Percentiles rank a stretch among this genome's conserved stretches.
phyloP scores from a whole-genome alignment of 768 basidiomycete species.

The Suillus americanus region DNA sequence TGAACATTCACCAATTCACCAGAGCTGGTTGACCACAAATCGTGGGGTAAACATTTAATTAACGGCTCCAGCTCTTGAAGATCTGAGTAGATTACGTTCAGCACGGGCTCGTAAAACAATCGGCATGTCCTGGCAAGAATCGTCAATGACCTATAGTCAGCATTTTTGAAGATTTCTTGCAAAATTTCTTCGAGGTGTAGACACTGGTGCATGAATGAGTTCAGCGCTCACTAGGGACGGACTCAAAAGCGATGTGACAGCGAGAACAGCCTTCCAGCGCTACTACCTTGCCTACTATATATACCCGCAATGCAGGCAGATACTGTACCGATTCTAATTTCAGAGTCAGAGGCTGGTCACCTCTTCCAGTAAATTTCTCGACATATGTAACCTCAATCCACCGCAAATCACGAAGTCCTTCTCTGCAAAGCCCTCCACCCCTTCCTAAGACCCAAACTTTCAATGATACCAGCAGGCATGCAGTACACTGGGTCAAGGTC shows the following conservation, averaged over 20 bases:
- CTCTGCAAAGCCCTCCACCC: slow-evolving; percentile 33
- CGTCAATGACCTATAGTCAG: slow-evolving; percentile 31
- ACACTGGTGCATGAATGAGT: slow-evolving; percentile 33
- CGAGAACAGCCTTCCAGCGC: not conserved
- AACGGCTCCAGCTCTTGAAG: slow-evolving; percentile 31
- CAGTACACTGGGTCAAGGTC: slow-evolving; percentile 84
- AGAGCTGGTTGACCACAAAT: slow-evolving; percentile 27
- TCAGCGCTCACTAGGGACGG: not conserved
- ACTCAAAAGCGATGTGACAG: not conserved
- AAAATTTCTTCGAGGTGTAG: slow-evolving; percentile 33
- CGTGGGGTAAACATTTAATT: slow-evolving; percentile 31
- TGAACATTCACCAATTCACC: slow-evolving; percentile 1
- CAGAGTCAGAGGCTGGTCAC: not conserved
- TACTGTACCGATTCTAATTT: not conserved
- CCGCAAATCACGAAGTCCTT: slow-evolving; percentile 12
- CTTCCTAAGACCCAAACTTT: slow-evolving; percentile 67
- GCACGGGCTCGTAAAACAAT: slow-evolving; percentile 32
- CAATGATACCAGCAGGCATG: slow-evolving; percentile 85
- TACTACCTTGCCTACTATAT: not conserved
- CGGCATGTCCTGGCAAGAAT: slow-evolving; percentile 31
- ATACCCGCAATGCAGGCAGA: not conserved
- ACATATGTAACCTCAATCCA: not conserved
- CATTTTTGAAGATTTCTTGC: slow-evolving; percentile 31
- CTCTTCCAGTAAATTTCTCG: not conserved
- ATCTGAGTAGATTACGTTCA: slow-evolving; percentile 32